Evolutionary conservation across 208 protist species (phyloP), one percentile per base, ranked within the genome.

Genomic region (Acanthamoeba quina): DNA sequence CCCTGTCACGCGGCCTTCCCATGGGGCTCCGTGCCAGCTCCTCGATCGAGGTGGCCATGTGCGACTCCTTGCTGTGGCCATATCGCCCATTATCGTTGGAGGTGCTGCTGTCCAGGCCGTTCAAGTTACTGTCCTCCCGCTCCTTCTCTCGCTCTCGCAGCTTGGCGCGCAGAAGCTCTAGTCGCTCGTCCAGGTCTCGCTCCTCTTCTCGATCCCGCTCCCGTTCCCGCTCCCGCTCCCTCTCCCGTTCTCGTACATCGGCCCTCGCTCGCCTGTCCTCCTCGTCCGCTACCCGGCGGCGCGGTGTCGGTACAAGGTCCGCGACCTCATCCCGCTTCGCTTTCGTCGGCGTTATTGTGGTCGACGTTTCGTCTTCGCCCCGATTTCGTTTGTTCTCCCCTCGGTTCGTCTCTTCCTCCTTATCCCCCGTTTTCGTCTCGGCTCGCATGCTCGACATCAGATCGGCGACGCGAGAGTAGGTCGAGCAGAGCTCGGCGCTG

Each of bases 391-490:
- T 89, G 37, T 37, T n/a, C 47, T 82, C 47, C 31, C 47, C 37
- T 82, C 74, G 19, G 13, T 62, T 62, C 19, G 21, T n/a, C 37
- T 90, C 82, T 2, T 89, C 52, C 17, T 89, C 82, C 29, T 62
- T 31, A 19, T 68, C 82, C 24, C 10, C n/a, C 24, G 15, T 41
- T n/a, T 49, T 80, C 26, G 72, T 52, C 21, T 80, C 83, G 1
- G 26, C 31, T 13, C 83, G 54, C 47, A 68, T 90, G 54, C 58
- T 72, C 31, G 56, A 44, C 83, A 90, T 90, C 3, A 90, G 83
- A 68, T 90, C 83, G 34, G 83, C 47, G 10, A 90, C 83, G 29
- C 83, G 83, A 15, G 83, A 90, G 54, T 90, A 90, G 41, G 58
- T 90, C 21, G 54, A 68, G 37, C 62, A 58, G 15, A 68, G 83